A percentile compares a stretch with the other conserved stretches of the same genome.
These are phyloP conservation scores for Neurospora sp. DNA, from an alignment of 495 filamentous ascomycete species.

Conservation along the genomic window DNA sequence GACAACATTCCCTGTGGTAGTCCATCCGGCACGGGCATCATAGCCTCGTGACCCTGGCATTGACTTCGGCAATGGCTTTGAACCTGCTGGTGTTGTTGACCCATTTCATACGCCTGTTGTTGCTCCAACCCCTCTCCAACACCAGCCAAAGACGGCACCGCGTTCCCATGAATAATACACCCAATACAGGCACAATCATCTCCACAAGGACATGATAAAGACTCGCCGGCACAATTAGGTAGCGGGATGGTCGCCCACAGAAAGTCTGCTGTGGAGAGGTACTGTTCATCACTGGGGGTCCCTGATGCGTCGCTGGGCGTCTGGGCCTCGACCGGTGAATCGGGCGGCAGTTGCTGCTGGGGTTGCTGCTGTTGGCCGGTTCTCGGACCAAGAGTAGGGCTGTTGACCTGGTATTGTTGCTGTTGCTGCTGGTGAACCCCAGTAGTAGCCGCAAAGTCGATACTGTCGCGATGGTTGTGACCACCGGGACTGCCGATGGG, in stretches of 20 bases:
- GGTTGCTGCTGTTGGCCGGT: slow-evolving; percentile 2
- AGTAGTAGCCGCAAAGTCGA: not conserved
- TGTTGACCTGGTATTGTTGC: not conserved
- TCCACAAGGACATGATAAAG: slow-evolving; percentile 37
- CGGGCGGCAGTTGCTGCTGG: slow-evolving; percentile 4
- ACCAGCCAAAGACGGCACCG: not conserved
- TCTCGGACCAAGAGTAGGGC: not conserved
- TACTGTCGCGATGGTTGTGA: not conserved
- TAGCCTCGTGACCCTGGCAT: not conserved
- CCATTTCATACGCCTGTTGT: not conserved
- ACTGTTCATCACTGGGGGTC: slow-evolving; percentile 29
- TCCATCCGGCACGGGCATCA: not conserved
- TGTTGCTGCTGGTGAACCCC: not conserved
- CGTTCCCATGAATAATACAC: slow-evolving; percentile 20
- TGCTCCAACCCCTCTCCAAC: not conserved
- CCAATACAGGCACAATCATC: slow-evolving; percentile 43
- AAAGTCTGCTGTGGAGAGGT: slow-evolving; percentile 32
- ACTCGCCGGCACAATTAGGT: slow-evolving; percentile 25
- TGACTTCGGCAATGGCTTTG: not conserved
- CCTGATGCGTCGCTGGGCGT: slow-evolving; percentile 32
- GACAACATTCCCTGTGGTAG: not conserved
- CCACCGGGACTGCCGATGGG: not conserved
- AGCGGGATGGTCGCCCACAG: slow-evolving; percentile 40
- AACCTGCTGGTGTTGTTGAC: not conserved
- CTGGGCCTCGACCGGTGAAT: slow-evolving; percentile 12